Evolutionary conservation across 495 filamentous ascomycete species (phyloP), one percentile per base, ranked within the genome.

Genomic region (Neurospora cerealis): DNA sequence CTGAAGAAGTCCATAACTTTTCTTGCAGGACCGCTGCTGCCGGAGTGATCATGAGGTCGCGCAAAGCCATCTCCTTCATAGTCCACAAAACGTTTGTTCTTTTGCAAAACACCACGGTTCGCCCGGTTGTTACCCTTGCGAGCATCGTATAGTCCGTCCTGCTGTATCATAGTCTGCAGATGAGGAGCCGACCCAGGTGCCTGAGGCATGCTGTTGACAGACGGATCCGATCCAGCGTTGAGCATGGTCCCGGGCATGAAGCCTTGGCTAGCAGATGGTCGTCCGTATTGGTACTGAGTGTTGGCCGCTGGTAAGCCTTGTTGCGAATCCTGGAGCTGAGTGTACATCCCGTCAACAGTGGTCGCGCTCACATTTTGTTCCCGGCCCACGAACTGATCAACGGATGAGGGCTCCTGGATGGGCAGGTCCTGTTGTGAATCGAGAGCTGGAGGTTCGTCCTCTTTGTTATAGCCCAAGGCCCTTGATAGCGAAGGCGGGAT

Each of bases 1-100:
- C 96, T 88, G 85, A 99, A 99, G 82, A 97, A 96, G 82, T 98
- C 96, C 96, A 99, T 99, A 69, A 99, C 96, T 77, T 92, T 91
- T 76, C 93, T 90, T 21, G 95, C 93, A 19, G 93, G 91, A 41
- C 93, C 93, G 72, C 89, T 93, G 78, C 91, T 96, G 39, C 95
- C 96, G 5, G 89, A 90, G 80, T 94, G 90, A 72, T 88, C 85
- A 66, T 81, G 82, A 17, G 91, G 87, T 9, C 90, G 81, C 44
- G 83, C 70, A 88, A 86, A 73, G 91, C 90, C 70, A 90, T 89
- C 76, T 97, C 94, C 78, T 95, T 97, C n/a, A 93, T 93, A 76
- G 28, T 98, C 93, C 4, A 87, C 90, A 76, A 99, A 97, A 73
- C 93, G 94, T 76, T 93, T 89, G 78, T 90, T 92, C 84, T 97